Evolutionary conservation across 495 filamentous ascomycete species (phyloP).

Genomic region (Neurospora sp.): DNA sequence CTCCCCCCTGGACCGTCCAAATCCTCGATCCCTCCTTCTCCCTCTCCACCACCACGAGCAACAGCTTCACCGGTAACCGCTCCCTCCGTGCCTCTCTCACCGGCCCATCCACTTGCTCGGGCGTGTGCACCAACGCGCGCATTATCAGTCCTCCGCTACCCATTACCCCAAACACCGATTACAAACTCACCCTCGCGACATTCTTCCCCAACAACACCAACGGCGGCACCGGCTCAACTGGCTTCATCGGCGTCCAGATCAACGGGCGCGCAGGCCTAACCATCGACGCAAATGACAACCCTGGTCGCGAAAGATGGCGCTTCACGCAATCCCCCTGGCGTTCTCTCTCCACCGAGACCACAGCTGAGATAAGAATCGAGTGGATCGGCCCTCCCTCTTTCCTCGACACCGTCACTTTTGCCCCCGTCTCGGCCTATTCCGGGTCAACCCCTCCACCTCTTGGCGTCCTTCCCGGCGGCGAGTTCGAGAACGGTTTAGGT

Average conservation of each 20-base stretch:
- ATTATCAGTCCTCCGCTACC: neutral
- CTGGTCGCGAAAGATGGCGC: neutral
- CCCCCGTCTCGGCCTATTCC: neutral
- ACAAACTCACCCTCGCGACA: conserved; percentile 1
- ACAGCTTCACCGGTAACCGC: neutral
- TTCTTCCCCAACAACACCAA: neutral
- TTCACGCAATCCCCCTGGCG: neutral
- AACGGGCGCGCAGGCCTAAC: neutral
- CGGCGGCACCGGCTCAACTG: neutral
- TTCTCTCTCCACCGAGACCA: neutral
- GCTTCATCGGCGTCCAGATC: neutral
- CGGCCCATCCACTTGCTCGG: neutral
- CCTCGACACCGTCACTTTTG: conserved; percentile 5
- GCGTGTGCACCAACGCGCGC: neutral
- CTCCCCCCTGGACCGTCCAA: conserved; percentile 10
- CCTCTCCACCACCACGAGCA: neutral
- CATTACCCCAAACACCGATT: conserved; percentile 1
- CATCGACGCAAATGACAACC: neutral
- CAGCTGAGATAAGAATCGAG: neutral
- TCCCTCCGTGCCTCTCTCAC: neutral
- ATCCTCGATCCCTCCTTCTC: conserved; percentile 6
- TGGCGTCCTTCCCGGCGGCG: neutral
- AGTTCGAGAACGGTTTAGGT: conserved; percentile 1
- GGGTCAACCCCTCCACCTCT: neutral
- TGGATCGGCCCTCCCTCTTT: neutral